phyloP scores from a whole-genome alignment of 306 rosid genomes.

The Cucurbita ficifolia region DNA sequence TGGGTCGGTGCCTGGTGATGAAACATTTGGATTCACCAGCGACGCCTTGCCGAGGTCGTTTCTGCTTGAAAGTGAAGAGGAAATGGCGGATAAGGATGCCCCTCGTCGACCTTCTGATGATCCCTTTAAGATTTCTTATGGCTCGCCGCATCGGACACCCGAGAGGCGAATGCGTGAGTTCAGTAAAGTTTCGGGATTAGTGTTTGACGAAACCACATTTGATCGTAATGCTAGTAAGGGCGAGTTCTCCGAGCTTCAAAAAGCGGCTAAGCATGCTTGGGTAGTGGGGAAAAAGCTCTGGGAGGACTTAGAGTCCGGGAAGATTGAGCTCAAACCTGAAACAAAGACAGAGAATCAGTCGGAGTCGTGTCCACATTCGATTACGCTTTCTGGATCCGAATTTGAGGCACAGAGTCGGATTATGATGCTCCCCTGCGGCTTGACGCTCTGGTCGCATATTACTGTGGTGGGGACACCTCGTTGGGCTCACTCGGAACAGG shows the following conservation, averaged over 20 bases:
- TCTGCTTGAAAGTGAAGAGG: conserved; percentile 19
- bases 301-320: conserved; percentile 50
- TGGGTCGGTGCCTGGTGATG: conserved; percentile 27
- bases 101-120: conserved; percentile 17
- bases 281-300: conserved; percentile 47
- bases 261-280: conserved; percentile 64
- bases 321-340: conserved; percentile 8
- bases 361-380: conserved; percentile 50
- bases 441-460: conserved; percentile 80
- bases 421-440: conserved; percentile 65
- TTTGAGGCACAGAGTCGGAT: conserved; percentile 31
- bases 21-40: conserved; percentile 21
- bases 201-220: conserved; percentile 30
- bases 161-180: conserved; percentile 25
- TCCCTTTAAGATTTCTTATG: conserved; percentile 18
- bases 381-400: conserved; percentile 41
- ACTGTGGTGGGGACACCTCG: conserved; percentile 87
- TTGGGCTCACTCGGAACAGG: conserved; percentile 64
- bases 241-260: conserved; percentile 40
- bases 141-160: conserved; percentile 14
- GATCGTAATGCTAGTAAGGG: conserved; percentile 15
- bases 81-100: conserved; percentile 14
- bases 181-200: conserved; percentile 52
- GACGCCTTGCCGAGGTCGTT: conserved; percentile 38
- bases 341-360: conserved; percentile 31